Conservation (phyloP, 768 basidiomycete species). For the Leccinum truebloodii region DNA sequence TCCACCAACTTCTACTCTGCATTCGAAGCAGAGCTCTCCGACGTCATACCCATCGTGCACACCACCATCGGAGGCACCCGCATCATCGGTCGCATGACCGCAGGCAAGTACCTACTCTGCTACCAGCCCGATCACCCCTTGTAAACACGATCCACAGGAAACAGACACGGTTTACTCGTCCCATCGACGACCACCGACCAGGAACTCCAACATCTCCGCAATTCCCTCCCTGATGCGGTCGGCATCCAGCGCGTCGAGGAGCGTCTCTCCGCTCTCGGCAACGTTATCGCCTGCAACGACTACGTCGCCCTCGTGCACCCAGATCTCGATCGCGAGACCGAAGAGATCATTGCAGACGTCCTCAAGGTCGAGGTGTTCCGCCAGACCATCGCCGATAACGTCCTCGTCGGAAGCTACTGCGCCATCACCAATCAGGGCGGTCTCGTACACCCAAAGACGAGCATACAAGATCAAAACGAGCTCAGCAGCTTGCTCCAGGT, state of each 20-base stretch:
- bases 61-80: slow-evolving; percentile 93
- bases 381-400: slow-evolving; percentile 96
- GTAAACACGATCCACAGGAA: slow-evolving; percentile 50
- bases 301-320: slow-evolving; percentile 99
- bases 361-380: slow-evolving; percentile 99
- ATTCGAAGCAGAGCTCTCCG: slow-evolving; percentile 92
- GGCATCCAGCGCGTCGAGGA: slow-evolving; percentile 97
- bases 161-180: slow-evolving; percentile 95
- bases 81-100: slow-evolving; percentile 90
- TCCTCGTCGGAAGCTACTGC: slow-evolving; percentile 95
- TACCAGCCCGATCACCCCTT: rapidly evolving
- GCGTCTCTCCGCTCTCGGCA: slow-evolving; percentile 94
- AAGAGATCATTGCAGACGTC: slow-evolving; percentile 99
- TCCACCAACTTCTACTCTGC: slow-evolving; percentile 98
- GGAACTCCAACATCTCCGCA: slow-evolving; percentile 96
- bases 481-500: slow-evolving; percentile 91
- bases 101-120: slow-evolving; percentile 49
- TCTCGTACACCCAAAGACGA: slow-evolving; percentile 96
- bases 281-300: slow-evolving; percentile 98
- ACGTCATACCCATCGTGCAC: slow-evolving; percentile 94
- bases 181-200: slow-evolving; percentile 96
- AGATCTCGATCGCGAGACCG: slow-evolving; percentile 96
- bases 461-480: slow-evolving; percentile 96
- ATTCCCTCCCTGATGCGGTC: slow-evolving; percentile 90
- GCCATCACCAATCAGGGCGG: slow-evolving; percentile 96